Conservation (phyloP, 2,329 filamentous ascomycete species). For the Ophiostoma tasmaniense region DNA sequence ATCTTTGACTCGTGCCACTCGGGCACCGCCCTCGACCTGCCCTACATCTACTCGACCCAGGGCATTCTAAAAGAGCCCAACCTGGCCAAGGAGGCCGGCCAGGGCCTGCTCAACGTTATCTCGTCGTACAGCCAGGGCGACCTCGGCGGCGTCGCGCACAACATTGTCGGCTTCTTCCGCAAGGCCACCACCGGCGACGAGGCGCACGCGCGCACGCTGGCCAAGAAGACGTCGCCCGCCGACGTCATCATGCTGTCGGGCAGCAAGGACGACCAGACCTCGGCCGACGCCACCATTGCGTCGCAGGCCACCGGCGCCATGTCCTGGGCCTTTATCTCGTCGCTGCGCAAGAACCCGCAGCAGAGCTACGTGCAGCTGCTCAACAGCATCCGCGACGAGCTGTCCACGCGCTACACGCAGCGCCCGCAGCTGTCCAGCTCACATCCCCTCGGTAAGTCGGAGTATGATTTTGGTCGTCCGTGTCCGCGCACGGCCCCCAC, state of each 20-base stretch:
- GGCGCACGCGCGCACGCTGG: constrained; percentile 66
- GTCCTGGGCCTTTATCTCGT: constrained; percentile 93
- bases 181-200: constrained; percentile 69
- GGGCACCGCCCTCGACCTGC: constrained; percentile 66
- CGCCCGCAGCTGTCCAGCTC: constrained; percentile 95
- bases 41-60: constrained; percentile 73
- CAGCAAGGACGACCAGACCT: constrained; percentile 91
- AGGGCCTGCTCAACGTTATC: constrained; percentile 63
- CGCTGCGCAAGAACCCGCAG: constrained; percentile 84
- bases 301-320: constrained; percentile 92
- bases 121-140: constrained; percentile 77
- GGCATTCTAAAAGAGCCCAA: constrained; percentile 75
- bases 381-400: constrained; percentile 87
- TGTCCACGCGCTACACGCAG: constrained; percentile 79
- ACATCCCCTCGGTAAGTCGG: constrained; percentile 81
- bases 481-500: no score
- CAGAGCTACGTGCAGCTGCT: constrained; percentile 94
- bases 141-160: constrained; percentile 68
- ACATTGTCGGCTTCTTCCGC: constrained; percentile 79
- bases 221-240: constrained; percentile 86
- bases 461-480: no score
- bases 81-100: constrained; percentile 68
- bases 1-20: constrained; percentile 80
- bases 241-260: constrained; percentile 98
- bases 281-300: constrained; percentile 82